phyloP scores from a whole-genome alignment of 2,329 filamentous ascomycete species.

The Byssothecium circinans region DNA sequence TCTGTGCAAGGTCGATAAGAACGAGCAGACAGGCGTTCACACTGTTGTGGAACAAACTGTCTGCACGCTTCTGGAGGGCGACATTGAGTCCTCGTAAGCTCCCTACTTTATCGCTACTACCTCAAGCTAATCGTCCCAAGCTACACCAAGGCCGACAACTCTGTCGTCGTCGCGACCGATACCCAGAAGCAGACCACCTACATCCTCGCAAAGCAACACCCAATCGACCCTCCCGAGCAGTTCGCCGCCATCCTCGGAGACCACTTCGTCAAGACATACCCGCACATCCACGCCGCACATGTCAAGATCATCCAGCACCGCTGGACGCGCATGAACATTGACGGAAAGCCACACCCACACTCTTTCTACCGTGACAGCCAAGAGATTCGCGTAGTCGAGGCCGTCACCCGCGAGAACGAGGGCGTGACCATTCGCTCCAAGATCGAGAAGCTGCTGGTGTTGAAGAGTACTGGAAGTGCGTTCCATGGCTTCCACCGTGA shows the following conservation, averaged over 20 bases:
- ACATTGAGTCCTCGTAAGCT: constrained; percentile 78
- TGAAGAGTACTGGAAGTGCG: constrained; percentile 95
- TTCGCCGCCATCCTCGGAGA: constrained; percentile 81
- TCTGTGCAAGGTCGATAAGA: constrained; percentile 88
- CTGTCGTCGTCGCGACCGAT: constrained; percentile 92
- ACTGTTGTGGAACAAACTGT: constrained; percentile 94
- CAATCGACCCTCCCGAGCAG: constrained; percentile 89
- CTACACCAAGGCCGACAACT: constrained; percentile 93
- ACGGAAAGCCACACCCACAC: constrained; percentile 90
- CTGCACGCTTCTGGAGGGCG: constrained; percentile 87
- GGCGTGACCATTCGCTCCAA: constrained; percentile 77
- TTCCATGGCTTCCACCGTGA: constrained; percentile 95
- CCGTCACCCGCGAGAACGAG: constrained; percentile 63
- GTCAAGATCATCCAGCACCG: constrained; percentile 81
- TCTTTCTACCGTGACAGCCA: constrained; percentile 88
- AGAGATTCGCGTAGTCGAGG: constrained; percentile 84
- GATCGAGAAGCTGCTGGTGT: constrained; percentile 79
- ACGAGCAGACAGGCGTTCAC: constrained; percentile 75
- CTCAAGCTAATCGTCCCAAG: constrained; percentile 49
- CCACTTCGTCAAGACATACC: constrained; percentile 87
- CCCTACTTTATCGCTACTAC: neutral
- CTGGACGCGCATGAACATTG: constrained; percentile 86
- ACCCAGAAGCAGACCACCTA: constrained; percentile 93
- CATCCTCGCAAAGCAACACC: constrained; percentile 91
- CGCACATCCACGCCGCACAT: constrained; percentile 83